Base-by-base conservation (phyloP, 2,329 filamentous ascomycete genomes). In the Aureobasidium namibiae region DNA sequence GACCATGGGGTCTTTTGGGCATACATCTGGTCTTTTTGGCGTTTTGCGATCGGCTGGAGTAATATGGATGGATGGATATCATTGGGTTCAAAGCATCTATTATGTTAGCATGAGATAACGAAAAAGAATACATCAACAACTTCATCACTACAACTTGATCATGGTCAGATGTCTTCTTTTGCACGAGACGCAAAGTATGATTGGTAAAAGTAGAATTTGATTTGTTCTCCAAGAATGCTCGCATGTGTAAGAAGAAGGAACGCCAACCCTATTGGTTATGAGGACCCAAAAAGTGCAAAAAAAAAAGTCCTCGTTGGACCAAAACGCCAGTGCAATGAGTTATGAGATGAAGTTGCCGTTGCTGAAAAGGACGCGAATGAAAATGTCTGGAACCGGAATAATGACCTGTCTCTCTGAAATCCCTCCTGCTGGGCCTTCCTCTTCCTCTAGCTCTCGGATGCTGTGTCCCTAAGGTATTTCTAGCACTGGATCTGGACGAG, bases 241-340 rank as follows among this genome's bases (percentile, higher is more conserved):
- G 33, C 31, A 50, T 26, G 46, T 21, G n/a, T 31, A 16, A 34
- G 34, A 34, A 4, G 14, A 24, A 36, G 13, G 16, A 50, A 50
- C 46, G 46, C 46, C 46, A 4, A 36, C 46, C 46, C 18, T 38
- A 36, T 7, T 33, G 31, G 23, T 16, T 29, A 23, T 45, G 44
- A 26, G 33, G 18, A 10, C 44, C 23, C 26, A 16, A 33, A 4
- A 48, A 33, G 26, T 7, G n/a, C 2, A 31, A 50, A 24, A 13
- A 24, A 33, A 18, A 54, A 54, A n/a, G n/a, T n/a, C n/a, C n/a
- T n/a, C n/a, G n/a, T n/a, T n/a, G n/a, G n/a, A n/a, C n/a, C n/a
- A n/a, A n/a, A n/a, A n/a, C 50, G 50, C 50, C 50, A 24, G 24
- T 41, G 50, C 50, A 16, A 54, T 54, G 50, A 42, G 38, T 42